Base-by-base conservation (phyloP, 83 land plant genomes). In the Diphasiastrum complanatum region DNA sequence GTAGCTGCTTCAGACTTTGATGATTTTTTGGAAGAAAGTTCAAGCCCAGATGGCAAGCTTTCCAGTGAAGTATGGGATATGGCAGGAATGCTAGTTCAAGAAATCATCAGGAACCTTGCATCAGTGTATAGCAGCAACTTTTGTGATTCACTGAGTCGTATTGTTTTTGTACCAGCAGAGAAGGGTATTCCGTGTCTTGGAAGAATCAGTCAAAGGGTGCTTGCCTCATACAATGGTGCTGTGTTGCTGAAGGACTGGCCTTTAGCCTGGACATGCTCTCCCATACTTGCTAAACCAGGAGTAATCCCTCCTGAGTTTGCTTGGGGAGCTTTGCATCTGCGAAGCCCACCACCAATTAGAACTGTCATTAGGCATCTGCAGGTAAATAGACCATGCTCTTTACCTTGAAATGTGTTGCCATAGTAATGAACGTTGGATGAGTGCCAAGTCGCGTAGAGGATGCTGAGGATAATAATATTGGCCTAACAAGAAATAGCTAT, bases 161-260 rank as follows among this genome's bases (percentile, higher is more conserved):
- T 93, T 69, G 73, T 79, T 32, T 88, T 81, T 68, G 71, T 93
- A 5, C 99, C 99, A 34, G 84, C 96, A 64, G 88, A 81, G 43
- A 77, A 66, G 62, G 99, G 99, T 20, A 72, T 93, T 37, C 98
- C 89, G 10, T 60, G 49, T 66, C 58, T 83, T 64, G 78, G 75
- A 40, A 83, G 87, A 14, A 78, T 73, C 64, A 75, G 66, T 61
- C 75, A 73, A 58, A 78, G 81, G 63, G 86, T 93, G 19, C 83
- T 93, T n/a, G 57, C 80, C 34, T 85, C 96, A 34, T 93, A 93
- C 43, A 75, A 60, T 60, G 85, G 83, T 45, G 85, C 85, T 31
- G 80, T 89, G 47, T 50, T 93, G 45, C 37, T 79, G 53, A 85
- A 73, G 55, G 91, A 93, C 69, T 93, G 99, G 99, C 88, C 89